These are phyloP conservation scores for Rhizopus microsporus DNA, from an alignment of 371 early-diverging fungal species.

Conservation along the genomic window DNA sequence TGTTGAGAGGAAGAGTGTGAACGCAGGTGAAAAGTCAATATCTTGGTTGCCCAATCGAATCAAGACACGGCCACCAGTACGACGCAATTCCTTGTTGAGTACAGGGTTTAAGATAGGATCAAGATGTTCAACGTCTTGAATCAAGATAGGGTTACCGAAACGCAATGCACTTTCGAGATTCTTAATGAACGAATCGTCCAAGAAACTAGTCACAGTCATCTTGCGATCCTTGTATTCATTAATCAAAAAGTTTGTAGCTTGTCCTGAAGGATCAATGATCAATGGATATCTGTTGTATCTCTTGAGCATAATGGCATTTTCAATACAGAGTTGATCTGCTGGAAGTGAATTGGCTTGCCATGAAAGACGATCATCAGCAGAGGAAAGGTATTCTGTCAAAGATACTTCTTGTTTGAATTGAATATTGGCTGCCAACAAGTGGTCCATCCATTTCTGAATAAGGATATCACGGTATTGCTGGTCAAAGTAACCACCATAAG, in stretches of 20 bases:
- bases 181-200: constrained; percentile 96
- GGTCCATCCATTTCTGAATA: constrained; percentile 77
- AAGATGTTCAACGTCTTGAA: constrained; percentile 96
- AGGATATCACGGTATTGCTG: constrained; percentile 91
- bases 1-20: constrained; percentile 92
- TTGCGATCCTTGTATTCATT: constrained; percentile 87
- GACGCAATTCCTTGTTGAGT: constrained; percentile 93
- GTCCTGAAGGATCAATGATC: constrained; percentile 96
- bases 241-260: constrained; percentile 87
- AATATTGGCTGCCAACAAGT: constrained; percentile 76
- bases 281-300: constrained; percentile 95
- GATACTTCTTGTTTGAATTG: constrained; percentile 83
- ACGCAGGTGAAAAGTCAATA: constrained; percentile 98
- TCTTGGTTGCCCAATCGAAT: constrained; percentile 96
- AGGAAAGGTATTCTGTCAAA: constrained; percentile 89
- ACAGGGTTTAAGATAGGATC: constrained; percentile 98
- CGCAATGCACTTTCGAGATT: constrained; percentile 96
- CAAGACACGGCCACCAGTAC: constrained; percentile 96
- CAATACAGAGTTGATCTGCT: constrained; percentile 91
- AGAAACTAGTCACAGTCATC: constrained; percentile 94
- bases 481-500: constrained; percentile 97
- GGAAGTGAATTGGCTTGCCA: constrained; percentile 92
- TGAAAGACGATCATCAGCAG: constrained; percentile 88
- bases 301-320: constrained; percentile 97
- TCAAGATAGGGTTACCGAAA: constrained; percentile 97